Conservation (phyloP, 148 eudicot genomes). For the Linanthus parryae region DNA sequence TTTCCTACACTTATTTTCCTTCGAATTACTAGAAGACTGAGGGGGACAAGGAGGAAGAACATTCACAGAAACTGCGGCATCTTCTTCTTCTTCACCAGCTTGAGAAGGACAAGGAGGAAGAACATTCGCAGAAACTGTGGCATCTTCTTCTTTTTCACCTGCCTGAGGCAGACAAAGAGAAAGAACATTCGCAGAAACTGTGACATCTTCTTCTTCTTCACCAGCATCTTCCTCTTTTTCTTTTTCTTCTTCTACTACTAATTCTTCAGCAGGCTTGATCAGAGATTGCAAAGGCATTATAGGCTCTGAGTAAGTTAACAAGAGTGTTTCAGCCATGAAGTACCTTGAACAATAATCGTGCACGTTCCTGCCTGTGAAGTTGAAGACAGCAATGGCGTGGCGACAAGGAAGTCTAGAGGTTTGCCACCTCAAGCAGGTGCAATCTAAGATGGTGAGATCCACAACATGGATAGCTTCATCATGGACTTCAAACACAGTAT, state of each 20-base stretch:
- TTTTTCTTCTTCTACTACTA: too few species aligned
- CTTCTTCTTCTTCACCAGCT: conserved; percentile 3
- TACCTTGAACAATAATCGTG: conserved; percentile 38
- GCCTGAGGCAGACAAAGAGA: too few species aligned
- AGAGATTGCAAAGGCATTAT: conserved; percentile 25
- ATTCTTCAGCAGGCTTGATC: conserved; percentile 11
- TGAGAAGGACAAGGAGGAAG: conserved; percentile 35
- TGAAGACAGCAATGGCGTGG: conserved; percentile 47
- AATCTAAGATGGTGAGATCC: conserved; percentile 25
- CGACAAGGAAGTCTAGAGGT: conserved; percentile 34
- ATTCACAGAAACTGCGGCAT: too few species aligned
- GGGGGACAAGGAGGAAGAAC: too few species aligned
- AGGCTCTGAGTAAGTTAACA: conserved; percentile 23
- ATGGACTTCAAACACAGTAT: conserved; percentile 39
- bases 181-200: too few species aligned
- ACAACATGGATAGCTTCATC: conserved; percentile 40
- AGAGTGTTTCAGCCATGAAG: conserved; percentile 33
- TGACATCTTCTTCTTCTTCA: too few species aligned
- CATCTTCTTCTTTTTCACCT: conserved; percentile 8
- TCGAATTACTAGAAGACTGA: too few species aligned
- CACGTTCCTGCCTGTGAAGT: conserved; percentile 13
- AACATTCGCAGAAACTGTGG: conserved; percentile 17
- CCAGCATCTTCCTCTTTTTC: too few species aligned
- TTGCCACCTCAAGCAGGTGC: conserved; percentile 53
- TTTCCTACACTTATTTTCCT: too few species aligned